phyloP scores from a whole-genome alignment of 208 protist species.

The Crithidia mellificae region DNA sequence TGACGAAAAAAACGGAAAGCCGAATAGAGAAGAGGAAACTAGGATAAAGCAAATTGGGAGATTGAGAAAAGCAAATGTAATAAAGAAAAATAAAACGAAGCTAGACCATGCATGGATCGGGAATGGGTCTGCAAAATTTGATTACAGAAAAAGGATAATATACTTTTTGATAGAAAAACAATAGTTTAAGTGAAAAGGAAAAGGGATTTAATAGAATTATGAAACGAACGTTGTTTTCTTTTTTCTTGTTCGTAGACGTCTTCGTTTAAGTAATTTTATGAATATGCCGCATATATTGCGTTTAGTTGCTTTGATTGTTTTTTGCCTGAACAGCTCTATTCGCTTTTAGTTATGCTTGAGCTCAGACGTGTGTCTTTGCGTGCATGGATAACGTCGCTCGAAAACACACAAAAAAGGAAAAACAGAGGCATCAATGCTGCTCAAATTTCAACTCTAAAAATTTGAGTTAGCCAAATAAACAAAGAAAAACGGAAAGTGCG shows the following conservation, averaged over 20 bases:
- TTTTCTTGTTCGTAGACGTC: neutral
- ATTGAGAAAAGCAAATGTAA: neutral
- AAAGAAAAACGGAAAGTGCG: neutral
- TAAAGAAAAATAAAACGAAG: neutral
- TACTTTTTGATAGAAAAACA: conserved; percentile 3
- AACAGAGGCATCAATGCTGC: too few species aligned
- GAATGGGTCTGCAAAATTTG: conserved; percentile 1
- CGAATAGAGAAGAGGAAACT: neutral
- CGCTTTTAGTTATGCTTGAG: neutral
- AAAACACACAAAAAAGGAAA: neutral
- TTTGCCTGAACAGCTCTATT: neutral
- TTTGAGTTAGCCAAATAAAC: neutral
- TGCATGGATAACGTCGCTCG: neutral
- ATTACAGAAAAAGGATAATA: conserved; percentile 2
- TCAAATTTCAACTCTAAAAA: too few species aligned
- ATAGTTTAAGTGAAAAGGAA: too few species aligned
- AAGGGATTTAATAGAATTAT: neutral
- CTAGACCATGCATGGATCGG: conserved; percentile 2
- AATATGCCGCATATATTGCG: neutral
- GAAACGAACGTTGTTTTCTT: neutral
- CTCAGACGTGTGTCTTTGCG: neutral
- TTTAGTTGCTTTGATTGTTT: conserved; percentile 1
- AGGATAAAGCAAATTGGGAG: neutral
- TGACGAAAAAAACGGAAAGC: neutral
- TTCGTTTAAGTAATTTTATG: neutral